These are phyloP conservation scores for Thielaviopsis cerberus DNA, from an alignment of 2,329 filamentous ascomycete genomes.

Conservation along the genomic window DNA sequence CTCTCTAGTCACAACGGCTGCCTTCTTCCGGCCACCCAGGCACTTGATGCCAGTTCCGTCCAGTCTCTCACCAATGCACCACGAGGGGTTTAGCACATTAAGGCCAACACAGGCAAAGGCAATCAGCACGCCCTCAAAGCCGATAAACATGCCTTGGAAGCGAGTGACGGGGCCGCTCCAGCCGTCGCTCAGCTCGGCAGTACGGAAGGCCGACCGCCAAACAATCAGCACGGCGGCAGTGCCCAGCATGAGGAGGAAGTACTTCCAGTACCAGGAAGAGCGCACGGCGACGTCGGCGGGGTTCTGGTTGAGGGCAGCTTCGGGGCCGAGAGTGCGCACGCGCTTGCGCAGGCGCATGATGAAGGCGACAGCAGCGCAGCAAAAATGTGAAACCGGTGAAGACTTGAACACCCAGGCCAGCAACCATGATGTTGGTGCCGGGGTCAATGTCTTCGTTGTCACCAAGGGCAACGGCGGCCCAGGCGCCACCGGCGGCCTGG, in stretches of 20 bases:
- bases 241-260: slow-evolving; percentile 35
- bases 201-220: slow-evolving; percentile 44
- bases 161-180: slow-evolving; percentile 41
- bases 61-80: slow-evolving; percentile 18
- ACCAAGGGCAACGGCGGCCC: slow-evolving; percentile 22
- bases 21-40: not conserved
- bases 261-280: slow-evolving; percentile 27
- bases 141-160: slow-evolving; percentile 36
- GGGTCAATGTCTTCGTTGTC: slow-evolving; percentile 30
- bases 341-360: slow-evolving; percentile 23
- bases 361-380: slow-evolving; percentile 25
- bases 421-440: slow-evolving; percentile 46
- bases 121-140: slow-evolving; percentile 37
- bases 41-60: slow-evolving; percentile 14
- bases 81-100: slow-evolving; percentile 26
- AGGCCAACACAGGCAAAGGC: slow-evolving; percentile 26
- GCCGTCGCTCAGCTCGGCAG: slow-evolving; percentile 45
- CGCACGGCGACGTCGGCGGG: slow-evolving; percentile 21
- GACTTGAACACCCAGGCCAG: slow-evolving; percentile 33
- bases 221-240: slow-evolving; percentile 45
- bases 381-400: slow-evolving; percentile 29
- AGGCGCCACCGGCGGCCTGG: slow-evolving; percentile 31
- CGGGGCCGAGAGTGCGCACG: slow-evolving; percentile 18
- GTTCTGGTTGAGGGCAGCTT: slow-evolving; percentile 22
- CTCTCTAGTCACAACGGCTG: not conserved